Conservation (phyloP, 116 monocot genomes). For the Dioscorea cayenensis region DNA sequence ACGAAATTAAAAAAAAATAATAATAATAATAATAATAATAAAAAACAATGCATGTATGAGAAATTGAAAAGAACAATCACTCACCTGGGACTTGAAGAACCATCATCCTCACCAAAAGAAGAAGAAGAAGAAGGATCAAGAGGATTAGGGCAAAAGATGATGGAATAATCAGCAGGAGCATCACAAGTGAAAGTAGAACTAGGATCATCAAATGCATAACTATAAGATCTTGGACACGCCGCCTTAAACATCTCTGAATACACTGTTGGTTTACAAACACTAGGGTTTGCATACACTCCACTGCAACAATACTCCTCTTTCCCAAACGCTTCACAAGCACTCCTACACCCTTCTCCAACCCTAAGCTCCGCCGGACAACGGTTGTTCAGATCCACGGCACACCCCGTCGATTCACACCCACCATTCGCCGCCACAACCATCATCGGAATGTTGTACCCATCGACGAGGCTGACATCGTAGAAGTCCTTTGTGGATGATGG, state of each 20-base stretch:
- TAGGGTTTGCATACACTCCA: slow-evolving; percentile 32
- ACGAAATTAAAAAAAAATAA: not conserved
- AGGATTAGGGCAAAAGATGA: slow-evolving; percentile 28
- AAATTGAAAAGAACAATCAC: not conserved
- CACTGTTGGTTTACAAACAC: slow-evolving; percentile 22
- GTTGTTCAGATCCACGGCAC: slow-evolving; percentile 16
- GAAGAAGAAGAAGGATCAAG: too few species aligned
- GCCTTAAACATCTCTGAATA: slow-evolving; percentile 45
- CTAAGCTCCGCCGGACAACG: slow-evolving; percentile 25
- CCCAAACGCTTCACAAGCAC: slow-evolving; percentile 77
- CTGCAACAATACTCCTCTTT: slow-evolving; percentile 67
- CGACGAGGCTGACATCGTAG: slow-evolving; percentile 77
- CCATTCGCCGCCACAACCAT: not conserved
- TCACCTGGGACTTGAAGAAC: slow-evolving; percentile 4
- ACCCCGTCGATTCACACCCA: slow-evolving; percentile 14
- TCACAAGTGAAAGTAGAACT: slow-evolving; percentile 40
- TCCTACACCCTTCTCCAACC: slow-evolving; percentile 30
- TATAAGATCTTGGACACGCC: slow-evolving; percentile 43
- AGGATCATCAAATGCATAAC: slow-evolving; percentile 45
- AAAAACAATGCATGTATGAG: not conserved
- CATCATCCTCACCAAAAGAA: not conserved
- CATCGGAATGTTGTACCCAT: slow-evolving; percentile 60
- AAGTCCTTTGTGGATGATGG: slow-evolving; percentile 30
- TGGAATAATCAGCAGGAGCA: slow-evolving; percentile 18
- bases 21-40: too few species aligned